Evolutionary conservation across 805 yeast genomes (phyloP).

Genomic region (Ogataea polymorpha): DNA sequence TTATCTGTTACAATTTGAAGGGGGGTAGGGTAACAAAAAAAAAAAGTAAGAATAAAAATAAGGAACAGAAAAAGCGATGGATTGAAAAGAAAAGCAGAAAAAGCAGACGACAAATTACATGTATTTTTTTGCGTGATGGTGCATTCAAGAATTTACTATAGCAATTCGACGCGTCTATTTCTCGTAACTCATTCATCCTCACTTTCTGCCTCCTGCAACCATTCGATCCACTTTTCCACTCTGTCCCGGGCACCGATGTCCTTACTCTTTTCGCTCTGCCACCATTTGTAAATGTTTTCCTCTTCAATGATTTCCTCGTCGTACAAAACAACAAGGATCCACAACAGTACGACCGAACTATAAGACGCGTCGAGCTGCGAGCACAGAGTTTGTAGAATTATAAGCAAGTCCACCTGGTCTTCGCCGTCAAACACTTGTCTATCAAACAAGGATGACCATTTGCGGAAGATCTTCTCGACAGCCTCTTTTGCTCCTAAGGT

Average conservation of each 20-base stretch:
- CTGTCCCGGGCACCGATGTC: conserved; percentile 42
- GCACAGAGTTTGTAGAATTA: conserved; percentile 47
- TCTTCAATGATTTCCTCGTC: conserved; percentile 83
- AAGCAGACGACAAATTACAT: too few species aligned
- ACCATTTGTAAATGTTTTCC: conserved; percentile 78
- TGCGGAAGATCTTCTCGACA: conserved; percentile 64
- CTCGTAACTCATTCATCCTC: conserved; percentile 19
- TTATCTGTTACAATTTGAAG: conserved; percentile 16
- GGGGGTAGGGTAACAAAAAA: conserved; percentile 12
- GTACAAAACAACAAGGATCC: conserved; percentile 60
- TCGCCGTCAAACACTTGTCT: conserved; percentile 81
- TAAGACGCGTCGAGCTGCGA: conserved; percentile 41
- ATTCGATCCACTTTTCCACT: conserved; percentile 74
- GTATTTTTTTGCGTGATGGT: too few species aligned
- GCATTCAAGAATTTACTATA: not conserved
- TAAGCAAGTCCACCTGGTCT: conserved; percentile 74
- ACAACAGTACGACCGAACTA: conserved; percentile 50
- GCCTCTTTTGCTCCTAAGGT: conserved; percentile 78
- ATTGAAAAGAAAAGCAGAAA: too few species aligned
- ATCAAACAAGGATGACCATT: conserved; percentile 79
- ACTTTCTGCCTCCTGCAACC: conserved; percentile 74
- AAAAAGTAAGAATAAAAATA: not conserved
- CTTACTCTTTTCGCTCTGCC: conserved; percentile 51
- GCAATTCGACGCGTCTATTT: not conserved
- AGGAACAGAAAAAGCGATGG: not conserved